Evolutionary conservation across 352 stramenopile genomes (phyloP).

Genomic region (Globisporangium carolinianum): DNA sequence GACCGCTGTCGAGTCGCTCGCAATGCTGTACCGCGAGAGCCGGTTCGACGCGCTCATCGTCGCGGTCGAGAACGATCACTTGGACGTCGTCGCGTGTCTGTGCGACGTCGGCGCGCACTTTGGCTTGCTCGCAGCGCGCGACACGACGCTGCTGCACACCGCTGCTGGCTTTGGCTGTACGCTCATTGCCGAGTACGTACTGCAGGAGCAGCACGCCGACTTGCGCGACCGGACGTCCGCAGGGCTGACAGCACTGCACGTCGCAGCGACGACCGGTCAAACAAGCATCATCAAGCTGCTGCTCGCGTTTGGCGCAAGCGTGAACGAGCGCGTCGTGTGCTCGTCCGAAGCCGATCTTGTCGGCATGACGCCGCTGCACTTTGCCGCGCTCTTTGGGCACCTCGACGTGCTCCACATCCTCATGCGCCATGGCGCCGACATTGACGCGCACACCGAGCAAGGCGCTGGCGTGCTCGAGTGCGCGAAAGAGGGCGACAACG

Average conservation of each 20-base stretch:
- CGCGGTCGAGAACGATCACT: slow-evolving; percentile 10
- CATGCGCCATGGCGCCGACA: slow-evolving; percentile 12
- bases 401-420: slow-evolving; percentile 12
- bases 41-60: slow-evolving; percentile 11
- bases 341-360: slow-evolving; percentile 10
- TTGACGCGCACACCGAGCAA: slow-evolving; percentile 13
- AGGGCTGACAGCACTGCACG: slow-evolving; percentile 19
- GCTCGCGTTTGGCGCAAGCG: slow-evolving; percentile 15
- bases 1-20: background rate
- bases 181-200: slow-evolving; percentile 11
- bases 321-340: slow-evolving; percentile 14
- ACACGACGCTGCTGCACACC: slow-evolving; percentile 14
- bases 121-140: slow-evolving; percentile 8
- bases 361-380: slow-evolving; percentile 17
- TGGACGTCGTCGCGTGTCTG: slow-evolving; percentile 14
- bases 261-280: slow-evolving; percentile 23
- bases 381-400: slow-evolving; percentile 12
- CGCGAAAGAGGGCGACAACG: slow-evolving; percentile 13
- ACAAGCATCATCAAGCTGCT: slow-evolving; percentile 21
- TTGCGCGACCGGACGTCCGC: slow-evolving; percentile 7
- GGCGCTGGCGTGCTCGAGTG: slow-evolving; percentile 14
- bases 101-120: slow-evolving; percentile 13
- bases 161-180: slow-evolving; percentile 8
- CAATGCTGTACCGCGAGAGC: background rate
- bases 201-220: slow-evolving; percentile 11